A percentile compares a stretch with the other conserved stretches of the same genome.
Evolutionary conservation across 2,329 filamentous ascomycete genomes (phyloP).

Genomic region (Tolypocladium inflatum): DNA sequence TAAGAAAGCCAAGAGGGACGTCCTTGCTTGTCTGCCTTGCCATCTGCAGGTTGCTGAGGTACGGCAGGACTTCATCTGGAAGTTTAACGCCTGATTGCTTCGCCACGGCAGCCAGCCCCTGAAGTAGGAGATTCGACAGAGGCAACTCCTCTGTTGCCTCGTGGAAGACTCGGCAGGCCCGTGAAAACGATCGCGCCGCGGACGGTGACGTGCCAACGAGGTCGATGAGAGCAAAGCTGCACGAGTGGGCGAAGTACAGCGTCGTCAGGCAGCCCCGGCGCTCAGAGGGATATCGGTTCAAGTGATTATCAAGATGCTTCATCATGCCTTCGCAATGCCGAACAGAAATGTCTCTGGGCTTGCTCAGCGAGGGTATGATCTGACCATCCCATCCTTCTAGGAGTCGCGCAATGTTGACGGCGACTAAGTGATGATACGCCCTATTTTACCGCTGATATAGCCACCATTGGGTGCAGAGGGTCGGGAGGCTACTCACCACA

Average conservation of each 20-base stretch:
- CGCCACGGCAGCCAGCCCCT: neutral
- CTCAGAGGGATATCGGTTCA: neutral
- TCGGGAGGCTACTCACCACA: neutral
- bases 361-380: neutral
- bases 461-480: neutral
- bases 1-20: neutral
- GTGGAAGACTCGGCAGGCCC: neutral
- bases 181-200: neutral
- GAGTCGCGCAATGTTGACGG: neutral
- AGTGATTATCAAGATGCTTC: neutral
- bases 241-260: neutral
- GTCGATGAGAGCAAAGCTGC: neutral
- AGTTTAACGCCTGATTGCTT: neutral
- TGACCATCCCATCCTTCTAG: neutral
- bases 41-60: neutral
- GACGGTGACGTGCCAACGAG: neutral
- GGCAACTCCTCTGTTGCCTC: neutral
- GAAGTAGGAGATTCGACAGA: neutral
- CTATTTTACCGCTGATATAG: neutral
- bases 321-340: neutral
- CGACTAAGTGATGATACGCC: neutral
- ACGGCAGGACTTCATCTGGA: neutral
- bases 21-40: neutral
- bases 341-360: neutral
- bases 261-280: neutral